Percentiles rank a stretch among this genome's conserved stretches.
phyloP scores from a whole-genome alignment of 257 asterid genomes.

The Primulina eburnea region DNA sequence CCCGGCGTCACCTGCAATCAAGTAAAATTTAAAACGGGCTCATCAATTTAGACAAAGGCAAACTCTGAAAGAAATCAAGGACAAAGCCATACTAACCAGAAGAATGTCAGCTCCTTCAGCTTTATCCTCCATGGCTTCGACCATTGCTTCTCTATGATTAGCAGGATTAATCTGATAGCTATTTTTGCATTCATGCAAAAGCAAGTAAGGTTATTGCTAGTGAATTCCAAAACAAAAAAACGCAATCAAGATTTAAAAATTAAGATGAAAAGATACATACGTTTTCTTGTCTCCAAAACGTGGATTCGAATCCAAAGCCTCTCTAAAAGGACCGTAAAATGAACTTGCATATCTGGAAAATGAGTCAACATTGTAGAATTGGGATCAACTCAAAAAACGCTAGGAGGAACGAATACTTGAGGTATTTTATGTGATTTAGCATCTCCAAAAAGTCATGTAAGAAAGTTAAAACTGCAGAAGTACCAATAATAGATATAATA shows the following conservation, averaged over 20 bases:
- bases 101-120: slow-evolving; percentile 98
- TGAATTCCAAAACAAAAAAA: not conserved
- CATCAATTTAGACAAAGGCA: not conserved
- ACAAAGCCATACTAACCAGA: slow-evolving; percentile 50
- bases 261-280: slow-evolving; percentile 32
- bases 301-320: slow-evolving; percentile 93
- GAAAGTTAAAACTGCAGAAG: not conserved
- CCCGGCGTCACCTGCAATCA: slow-evolving; percentile 80
- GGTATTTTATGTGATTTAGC: not conserved
- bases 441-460: not conserved
- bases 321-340: slow-evolving; percentile 95
- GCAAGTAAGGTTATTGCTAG: slow-evolving; percentile 20
- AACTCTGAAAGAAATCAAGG: slow-evolving; percentile 4
- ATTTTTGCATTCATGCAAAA: slow-evolving; percentile 26
- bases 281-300: slow-evolving; percentile 98
- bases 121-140: slow-evolving; percentile 81
- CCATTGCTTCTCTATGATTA: slow-evolving; percentile 82
- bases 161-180: slow-evolving; percentile 99
- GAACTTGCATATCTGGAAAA: slow-evolving; percentile 88
- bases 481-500: not conserved
- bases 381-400: not conserved
- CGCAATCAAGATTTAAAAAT: not conserved
- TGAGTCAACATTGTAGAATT: slow-evolving; percentile 15
- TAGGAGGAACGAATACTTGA: no score
- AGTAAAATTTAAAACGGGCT: not conserved